Conservation (phyloP, 768 basidiomycete genomes). For the Suillus weaverae region DNA sequence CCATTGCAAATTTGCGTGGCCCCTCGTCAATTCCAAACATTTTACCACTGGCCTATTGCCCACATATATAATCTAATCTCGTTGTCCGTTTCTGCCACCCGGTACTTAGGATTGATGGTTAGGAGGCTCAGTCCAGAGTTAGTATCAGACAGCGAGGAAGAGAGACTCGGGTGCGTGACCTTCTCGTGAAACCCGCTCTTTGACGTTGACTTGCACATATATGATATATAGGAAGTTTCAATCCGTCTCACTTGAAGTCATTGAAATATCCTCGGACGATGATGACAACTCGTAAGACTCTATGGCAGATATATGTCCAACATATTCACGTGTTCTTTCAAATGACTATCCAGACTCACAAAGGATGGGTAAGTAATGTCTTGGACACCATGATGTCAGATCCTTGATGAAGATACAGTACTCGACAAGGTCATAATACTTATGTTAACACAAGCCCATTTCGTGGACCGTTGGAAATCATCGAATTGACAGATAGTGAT, state of each 20-base stretch:
- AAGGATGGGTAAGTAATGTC: background rate
- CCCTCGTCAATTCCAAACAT: background rate
- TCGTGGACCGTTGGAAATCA: constrained; percentile 19
- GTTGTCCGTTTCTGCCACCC: background rate
- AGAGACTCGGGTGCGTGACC: constrained; percentile 32
- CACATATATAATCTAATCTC: background rate
- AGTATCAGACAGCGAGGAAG: constrained; percentile 52
- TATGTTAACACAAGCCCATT: background rate
- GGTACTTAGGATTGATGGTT: background rate
- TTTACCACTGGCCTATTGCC: background rate
- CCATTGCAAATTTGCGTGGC: background rate
- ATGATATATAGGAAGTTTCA: background rate
- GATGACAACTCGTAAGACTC: constrained; percentile 33
- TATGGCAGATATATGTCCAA: constrained; percentile 13
- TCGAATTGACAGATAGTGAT: constrained; percentile 33
- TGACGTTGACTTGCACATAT: background rate
- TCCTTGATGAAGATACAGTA: background rate
- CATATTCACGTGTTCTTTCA: constrained; percentile 6
- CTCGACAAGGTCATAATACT: background rate
- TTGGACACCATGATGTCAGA: background rate
- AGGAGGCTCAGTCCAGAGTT: constrained; percentile 27
- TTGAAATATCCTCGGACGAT: constrained; percentile 57
- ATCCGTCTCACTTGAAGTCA: constrained; percentile 35
- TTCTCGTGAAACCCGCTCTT: constrained; percentile 1
- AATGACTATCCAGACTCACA: constrained; percentile 6